phyloP scores from a whole-genome alignment of 768 basidiomycete genomes.

The Lyophyllum semitale region DNA sequence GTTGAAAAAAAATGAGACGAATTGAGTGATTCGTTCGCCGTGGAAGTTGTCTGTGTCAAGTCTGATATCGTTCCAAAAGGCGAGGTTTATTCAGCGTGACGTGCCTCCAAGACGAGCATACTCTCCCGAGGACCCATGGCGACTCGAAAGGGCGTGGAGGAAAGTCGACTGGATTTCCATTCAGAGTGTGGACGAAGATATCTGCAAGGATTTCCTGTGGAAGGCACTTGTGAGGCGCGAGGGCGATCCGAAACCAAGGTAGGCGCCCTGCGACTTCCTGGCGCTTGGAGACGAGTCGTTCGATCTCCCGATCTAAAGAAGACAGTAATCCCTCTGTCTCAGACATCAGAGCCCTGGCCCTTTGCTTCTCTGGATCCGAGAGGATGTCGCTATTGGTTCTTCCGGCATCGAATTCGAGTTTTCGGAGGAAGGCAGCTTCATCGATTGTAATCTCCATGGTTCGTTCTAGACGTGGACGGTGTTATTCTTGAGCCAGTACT shows the following conservation, averaged over 20 bases:
- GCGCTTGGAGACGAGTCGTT: neutral
- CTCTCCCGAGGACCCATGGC: neutral
- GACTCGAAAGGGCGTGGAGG: neutral
- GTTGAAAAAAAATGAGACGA: neutral
- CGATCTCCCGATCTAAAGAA: neutral
- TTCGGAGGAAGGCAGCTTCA: neutral
- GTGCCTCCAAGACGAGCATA: conserved; percentile 3
- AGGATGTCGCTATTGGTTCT: neutral
- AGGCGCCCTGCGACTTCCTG: neutral
- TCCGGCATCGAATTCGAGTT: neutral
- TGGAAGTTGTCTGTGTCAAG: neutral
- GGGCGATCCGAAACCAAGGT: neutral
- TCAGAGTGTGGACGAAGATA: conserved; percentile 1
- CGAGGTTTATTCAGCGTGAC: neutral
- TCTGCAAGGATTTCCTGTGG: neutral
- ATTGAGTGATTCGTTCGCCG: neutral
- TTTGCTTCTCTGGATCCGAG: neutral
- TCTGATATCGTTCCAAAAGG: neutral
- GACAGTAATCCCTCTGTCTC: neutral
- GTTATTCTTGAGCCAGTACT: no score
- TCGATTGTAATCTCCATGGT: no score
- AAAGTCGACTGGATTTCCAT: neutral
- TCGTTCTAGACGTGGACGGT: no score
- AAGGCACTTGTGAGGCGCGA: neutral
- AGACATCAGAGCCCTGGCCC: neutral